Conservation (phyloP, 805 yeast species). For the Pichia deserticola region DNA sequence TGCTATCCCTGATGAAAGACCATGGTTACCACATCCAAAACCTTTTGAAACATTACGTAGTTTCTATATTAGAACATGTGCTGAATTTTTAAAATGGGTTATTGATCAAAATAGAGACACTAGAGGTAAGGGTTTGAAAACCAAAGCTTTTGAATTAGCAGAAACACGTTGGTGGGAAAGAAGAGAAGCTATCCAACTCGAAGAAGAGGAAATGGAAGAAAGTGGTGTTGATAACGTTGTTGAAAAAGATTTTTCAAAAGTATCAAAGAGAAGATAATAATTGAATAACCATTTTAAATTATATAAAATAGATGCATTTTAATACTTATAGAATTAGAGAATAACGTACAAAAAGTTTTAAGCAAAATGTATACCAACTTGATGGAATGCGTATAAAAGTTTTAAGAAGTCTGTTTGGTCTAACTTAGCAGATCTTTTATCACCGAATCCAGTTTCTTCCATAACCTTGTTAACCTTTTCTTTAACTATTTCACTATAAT, state of each 20-base stretch:
- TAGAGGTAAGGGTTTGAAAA: slow-evolving; percentile 84
- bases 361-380: slow-evolving; percentile 95
- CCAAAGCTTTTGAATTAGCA: slow-evolving; percentile 81
- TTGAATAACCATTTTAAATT: background rate
- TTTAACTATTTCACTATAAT: slow-evolving; percentile 47
- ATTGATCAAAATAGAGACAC: slow-evolving; percentile 78
- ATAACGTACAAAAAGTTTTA: slow-evolving; percentile 23
- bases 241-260: slow-evolving; percentile 52
- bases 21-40: slow-evolving; percentile 97
- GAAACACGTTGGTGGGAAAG: slow-evolving; percentile 99
- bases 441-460: slow-evolving; percentile 70
- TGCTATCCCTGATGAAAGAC: slow-evolving; percentile 82
- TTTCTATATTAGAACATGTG: slow-evolving; percentile 81
- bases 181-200: slow-evolving; percentile 81
- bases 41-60: slow-evolving; percentile 80
- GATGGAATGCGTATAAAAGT: slow-evolving; percentile 86
- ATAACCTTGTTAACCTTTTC: slow-evolving; percentile 67
- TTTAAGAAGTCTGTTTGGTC: slow-evolving; percentile 91
- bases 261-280: slow-evolving; percentile 45
- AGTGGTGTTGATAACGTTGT: slow-evolving; percentile 88
- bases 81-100: slow-evolving; percentile 87
- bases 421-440: slow-evolving; percentile 86
- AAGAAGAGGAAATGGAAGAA: slow-evolving; percentile 86
- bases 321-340: no score
- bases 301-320: no score